These are phyloP conservation scores for Tephrocybe sp. DNA, from an alignment of 768 basidiomycete species.

Conservation along the genomic window DNA sequence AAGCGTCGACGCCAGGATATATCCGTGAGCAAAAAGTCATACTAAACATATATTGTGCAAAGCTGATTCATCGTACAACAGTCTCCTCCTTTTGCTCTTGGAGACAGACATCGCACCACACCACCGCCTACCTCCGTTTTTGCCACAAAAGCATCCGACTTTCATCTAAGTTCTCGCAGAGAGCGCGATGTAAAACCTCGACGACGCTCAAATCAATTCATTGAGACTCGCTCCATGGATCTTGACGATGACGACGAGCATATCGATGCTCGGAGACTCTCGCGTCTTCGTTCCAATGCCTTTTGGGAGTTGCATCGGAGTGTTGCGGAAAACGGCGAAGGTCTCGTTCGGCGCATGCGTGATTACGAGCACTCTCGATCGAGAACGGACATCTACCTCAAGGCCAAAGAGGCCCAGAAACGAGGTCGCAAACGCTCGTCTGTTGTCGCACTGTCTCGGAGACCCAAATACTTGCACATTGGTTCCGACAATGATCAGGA, in stretches of 20 bases:
- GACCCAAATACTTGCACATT: slow-evolving; percentile 21
- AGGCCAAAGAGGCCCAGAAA: slow-evolving; percentile 38
- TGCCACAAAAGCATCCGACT: slow-evolving; percentile 50
- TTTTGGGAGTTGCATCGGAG: slow-evolving; percentile 66
- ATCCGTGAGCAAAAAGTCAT: slow-evolving; percentile 38
- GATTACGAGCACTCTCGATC: slow-evolving; percentile 62
- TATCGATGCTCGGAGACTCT: slow-evolving; percentile 31
- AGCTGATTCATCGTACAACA: slow-evolving; percentile 15
- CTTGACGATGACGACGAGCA: slow-evolving; percentile 14
- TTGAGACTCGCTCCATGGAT: slow-evolving; percentile 14
- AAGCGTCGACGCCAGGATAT: slow-evolving; percentile 53
- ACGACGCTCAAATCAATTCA: slow-evolving; percentile 16
- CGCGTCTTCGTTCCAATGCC: slow-evolving; percentile 56
- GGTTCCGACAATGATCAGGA: slow-evolving; percentile 27
- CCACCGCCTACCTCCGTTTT: slow-evolving; percentile 29
- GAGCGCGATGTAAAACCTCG: slow-evolving; percentile 15
- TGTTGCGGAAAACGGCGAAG: slow-evolving; percentile 64
- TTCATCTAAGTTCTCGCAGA: slow-evolving; percentile 38
- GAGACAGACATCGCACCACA: slow-evolving; percentile 16
- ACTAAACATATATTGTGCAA: slow-evolving; percentile 1
- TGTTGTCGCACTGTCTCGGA: slow-evolving; percentile 17
- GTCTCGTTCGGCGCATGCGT: slow-evolving; percentile 70
- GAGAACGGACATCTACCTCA: slow-evolving; percentile 34
- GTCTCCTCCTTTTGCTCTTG: slow-evolving; percentile 14
- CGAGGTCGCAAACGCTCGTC: slow-evolving; percentile 42